A percentile compares a stretch with the other conserved stretches of the same genome.
phyloP scores from a whole-genome alignment of 306 rosid species.

The Begonia loranthoides region DNA sequence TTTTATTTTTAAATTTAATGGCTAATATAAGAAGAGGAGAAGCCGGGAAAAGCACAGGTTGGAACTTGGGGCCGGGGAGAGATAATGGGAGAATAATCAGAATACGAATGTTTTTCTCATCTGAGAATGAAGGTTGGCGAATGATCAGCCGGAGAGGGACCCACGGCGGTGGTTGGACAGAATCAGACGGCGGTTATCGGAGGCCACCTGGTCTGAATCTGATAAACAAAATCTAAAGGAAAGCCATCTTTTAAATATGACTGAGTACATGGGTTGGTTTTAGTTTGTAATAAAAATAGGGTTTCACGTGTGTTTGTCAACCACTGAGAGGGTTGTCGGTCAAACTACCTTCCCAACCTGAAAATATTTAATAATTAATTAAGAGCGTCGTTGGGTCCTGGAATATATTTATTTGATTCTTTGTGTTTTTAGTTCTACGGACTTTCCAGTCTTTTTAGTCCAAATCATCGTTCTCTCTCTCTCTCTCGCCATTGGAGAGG shows the following conservation, averaged over 20 bases:
- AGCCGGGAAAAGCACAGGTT: too few species aligned
- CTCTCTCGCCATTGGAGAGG: not conserved
- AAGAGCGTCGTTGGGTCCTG: constrained; percentile 4
- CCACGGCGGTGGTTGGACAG: too few species aligned
- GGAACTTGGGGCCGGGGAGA: too few species aligned
- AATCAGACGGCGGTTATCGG: too few species aligned
- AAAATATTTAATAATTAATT: constrained; percentile 1
- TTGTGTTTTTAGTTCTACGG: not conserved
- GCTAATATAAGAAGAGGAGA: too few species aligned
- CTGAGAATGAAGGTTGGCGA: too few species aligned
- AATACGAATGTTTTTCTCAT: too few species aligned
- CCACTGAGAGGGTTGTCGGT: constrained; percentile 42
- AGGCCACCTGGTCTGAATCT: too few species aligned
- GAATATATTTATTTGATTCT: constrained; percentile 12
- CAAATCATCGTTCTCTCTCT: constrained; percentile 8
- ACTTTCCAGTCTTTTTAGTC: constrained; percentile 25
- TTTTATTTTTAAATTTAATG: too few species aligned
- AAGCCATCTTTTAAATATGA: not conserved
- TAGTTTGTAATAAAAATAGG: constrained; percentile 14
- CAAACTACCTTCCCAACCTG: constrained; percentile 32
- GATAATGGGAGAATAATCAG: too few species aligned
- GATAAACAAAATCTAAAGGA: not conserved
- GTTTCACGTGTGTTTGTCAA: constrained; percentile 61
- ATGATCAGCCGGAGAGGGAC: too few species aligned
- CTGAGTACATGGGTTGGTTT: too few species aligned